Conservation (phyloP, 495 filamentous ascomycete genomes). For the Penicillium ochrochloron region DNA sequence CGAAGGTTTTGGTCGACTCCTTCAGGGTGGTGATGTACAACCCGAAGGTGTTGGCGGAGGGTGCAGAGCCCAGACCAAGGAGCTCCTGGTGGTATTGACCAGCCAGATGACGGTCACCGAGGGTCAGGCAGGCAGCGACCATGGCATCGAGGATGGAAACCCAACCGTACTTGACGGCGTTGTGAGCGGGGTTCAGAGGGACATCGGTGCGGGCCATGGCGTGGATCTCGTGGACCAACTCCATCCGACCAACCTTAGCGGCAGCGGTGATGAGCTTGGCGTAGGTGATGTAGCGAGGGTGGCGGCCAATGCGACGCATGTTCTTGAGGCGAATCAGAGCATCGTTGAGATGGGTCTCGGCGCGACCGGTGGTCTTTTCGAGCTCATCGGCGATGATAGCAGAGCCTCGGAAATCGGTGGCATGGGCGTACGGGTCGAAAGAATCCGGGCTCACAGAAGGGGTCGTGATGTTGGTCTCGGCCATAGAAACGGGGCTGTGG, state of each 20-base stretch:
- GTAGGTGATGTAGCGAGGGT: constrained; percentile 94
- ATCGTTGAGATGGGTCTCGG: constrained; percentile 74
- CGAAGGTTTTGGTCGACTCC: constrained; percentile 94
- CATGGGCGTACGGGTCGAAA: constrained; percentile 87
- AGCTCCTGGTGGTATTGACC: constrained; percentile 89
- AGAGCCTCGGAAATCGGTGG: constrained; percentile 90
- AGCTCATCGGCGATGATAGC: constrained; percentile 85
- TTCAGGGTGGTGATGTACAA: constrained; percentile 98
- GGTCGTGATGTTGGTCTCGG: constrained; percentile 41
- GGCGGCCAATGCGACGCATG: constrained; percentile 88
- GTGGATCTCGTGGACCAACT: constrained; percentile 83
- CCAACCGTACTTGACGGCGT: constrained; percentile 91
- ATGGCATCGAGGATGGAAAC: constrained; percentile 92
- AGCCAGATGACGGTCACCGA: constrained; percentile 78
- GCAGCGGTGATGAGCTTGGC: constrained; percentile 92
- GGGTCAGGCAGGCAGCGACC: constrained; percentile 88
- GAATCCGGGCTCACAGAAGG: constrained; percentile 68
- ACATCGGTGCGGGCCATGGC: constrained; percentile 86
- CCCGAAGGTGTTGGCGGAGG: constrained; percentile 96
- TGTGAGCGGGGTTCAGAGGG: constrained; percentile 78
- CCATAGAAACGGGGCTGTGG: constrained; percentile 45
- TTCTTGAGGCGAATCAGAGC: constrained; percentile 83
- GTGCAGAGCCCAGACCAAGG: constrained; percentile 81
- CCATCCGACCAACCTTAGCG: constrained; percentile 76
- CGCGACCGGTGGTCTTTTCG: constrained; percentile 70